Evolutionary conservation across 2,329 filamentous ascomycete genomes (phyloP), one percentile per base, ranked within the genome.

Genomic region (Claviceps monticola): DNA sequence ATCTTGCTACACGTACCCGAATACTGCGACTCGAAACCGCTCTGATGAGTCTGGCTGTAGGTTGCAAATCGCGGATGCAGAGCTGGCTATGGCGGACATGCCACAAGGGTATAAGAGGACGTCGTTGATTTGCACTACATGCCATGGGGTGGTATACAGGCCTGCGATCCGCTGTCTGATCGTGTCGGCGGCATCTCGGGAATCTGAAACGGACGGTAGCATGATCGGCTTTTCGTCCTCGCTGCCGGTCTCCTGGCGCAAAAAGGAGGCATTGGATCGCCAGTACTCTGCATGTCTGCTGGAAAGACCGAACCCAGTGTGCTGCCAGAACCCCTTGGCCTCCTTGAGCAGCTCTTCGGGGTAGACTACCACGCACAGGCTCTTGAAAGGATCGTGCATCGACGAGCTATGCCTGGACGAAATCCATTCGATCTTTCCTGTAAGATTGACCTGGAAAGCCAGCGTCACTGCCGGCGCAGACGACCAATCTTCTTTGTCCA

Each of bases 61-160:
- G 6, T 43, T 11, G 0, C 9, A 46, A 26, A 63, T 13, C 3
- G 55, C 54, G 2, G 52, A 44, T 3, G 59, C 60, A 46, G 57
- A 57, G 17, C 59, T 58, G 5, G 56, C 56, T 14, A 80, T 72
- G n/a, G 70, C 67, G 2, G 71, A 69, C 75, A 79, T 80, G 19
- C 76, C 75, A 2, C 69, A 72, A 13, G 68, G 67, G 55, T 72
- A 76, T 4, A 79, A 62, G 47, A 68, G 75, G 0, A 79, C 67
- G 55, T 76, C 71, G 2, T 60, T 53, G 5, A 16, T n/a, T 6
- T 17, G 17, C 4, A 59, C n/a, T 11, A 13, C 34, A 36, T 41
- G 50, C 7, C 38, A 39, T 11, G 53, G 56, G 1, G 60, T 58
- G 0, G 59, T 58, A 0, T 58, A 47, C 5, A 61, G 46, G n/a